A percentile compares a stretch with the other conserved stretches of the same genome.
phyloP scores from a whole-genome alignment of 2,329 filamentous ascomycete genomes.

The Nectriaceae sp. region DNA sequence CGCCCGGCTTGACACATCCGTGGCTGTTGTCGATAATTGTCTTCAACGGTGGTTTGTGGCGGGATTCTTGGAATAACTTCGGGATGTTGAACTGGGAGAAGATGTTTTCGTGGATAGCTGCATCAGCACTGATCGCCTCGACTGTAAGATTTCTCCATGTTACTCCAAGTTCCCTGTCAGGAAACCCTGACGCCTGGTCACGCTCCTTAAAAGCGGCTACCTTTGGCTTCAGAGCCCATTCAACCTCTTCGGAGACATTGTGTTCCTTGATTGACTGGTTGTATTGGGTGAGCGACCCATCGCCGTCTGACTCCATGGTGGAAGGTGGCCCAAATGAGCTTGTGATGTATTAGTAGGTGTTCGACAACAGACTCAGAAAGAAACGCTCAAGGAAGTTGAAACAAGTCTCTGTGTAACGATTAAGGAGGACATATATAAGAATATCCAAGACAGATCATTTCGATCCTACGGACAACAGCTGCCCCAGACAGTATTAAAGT shows the following conservation, averaged over 20 bases:
- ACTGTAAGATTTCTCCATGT: slow-evolving; percentile 67
- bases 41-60: slow-evolving; percentile 58
- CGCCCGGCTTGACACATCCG: slow-evolving; percentile 71
- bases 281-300: slow-evolving; percentile 26
- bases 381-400: too few species aligned
- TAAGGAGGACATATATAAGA: too few species aligned
- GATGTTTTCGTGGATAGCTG: slow-evolving; percentile 67
- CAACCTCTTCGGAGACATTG: slow-evolving; percentile 16
- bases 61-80: slow-evolving; percentile 53
- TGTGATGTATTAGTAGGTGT: too few species aligned
- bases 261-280: slow-evolving; percentile 15
- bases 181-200: slow-evolving; percentile 47
- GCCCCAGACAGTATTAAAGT: too few species aligned
- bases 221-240: slow-evolving; percentile 52
- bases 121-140: slow-evolving; percentile 60
- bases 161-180: slow-evolving; percentile 57
- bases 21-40: slow-evolving; percentile 67
- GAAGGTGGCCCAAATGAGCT: neutral
- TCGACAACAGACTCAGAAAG: too few species aligned
- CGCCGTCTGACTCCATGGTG: slow-evolving; percentile 31
- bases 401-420: too few species aligned
- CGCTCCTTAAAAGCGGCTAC: slow-evolving; percentile 45
- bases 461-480: too few species aligned
- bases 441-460: too few species aligned
- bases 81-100: slow-evolving; percentile 59